A percentile compares a stretch with the other conserved stretches of the same genome.
Conservation (phyloP, 2,329 filamentous ascomycete genomes). For the Colletotrichum viniferum region DNA sequence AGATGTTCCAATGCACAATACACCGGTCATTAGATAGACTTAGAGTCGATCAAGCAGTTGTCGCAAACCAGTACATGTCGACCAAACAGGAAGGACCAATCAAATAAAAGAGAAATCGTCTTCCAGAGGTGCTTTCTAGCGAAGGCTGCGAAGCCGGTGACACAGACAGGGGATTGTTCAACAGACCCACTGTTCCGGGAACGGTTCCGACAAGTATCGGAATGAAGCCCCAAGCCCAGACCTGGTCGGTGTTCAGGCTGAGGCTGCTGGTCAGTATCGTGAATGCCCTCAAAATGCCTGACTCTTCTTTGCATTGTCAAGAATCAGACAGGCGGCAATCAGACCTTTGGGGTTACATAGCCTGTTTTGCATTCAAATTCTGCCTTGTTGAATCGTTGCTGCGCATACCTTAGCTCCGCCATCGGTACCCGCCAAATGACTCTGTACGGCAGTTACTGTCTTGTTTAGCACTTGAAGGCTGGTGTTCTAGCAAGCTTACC, state of each 20-base stretch:
- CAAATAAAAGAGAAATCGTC: fast-evolving
- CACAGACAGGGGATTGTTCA: neutral
- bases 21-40: neutral
- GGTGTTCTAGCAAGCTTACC: neutral
- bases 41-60: neutral
- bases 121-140: fast-evolving
- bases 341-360: neutral
- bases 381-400: neutral
- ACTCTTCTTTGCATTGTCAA: neutral
- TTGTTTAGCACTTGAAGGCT: neutral
- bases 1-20: fast-evolving
- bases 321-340: neutral
- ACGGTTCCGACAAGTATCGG: neutral
- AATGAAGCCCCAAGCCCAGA: neutral
- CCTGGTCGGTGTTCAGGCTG: fast-evolving
- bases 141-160: fast-evolving
- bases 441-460: neutral
- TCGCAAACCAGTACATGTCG: neutral
- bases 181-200: neutral
- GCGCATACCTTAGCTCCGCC: neutral
- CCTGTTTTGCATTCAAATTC: fast-evolving
- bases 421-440: neutral
- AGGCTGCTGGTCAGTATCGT: neutral
- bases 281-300: fast-evolving
- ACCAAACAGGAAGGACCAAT: neutral